These are phyloP conservation scores for Solioccasus polychromus DNA, from an alignment of 768 basidiomycete genomes.

Conservation along the genomic window DNA sequence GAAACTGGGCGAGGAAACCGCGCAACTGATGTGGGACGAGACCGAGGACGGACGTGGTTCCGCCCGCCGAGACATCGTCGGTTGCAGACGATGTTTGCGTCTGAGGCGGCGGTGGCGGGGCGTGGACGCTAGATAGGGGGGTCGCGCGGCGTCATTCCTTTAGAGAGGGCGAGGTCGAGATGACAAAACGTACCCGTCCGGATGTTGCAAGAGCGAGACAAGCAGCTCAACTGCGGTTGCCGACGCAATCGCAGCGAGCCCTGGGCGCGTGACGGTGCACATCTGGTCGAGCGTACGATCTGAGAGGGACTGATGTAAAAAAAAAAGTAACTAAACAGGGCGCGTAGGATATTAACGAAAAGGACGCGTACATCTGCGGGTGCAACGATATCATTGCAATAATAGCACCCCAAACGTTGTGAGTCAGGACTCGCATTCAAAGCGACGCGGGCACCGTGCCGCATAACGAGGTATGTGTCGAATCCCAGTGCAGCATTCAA, in stretches of 20 bases:
- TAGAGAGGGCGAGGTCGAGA: neutral
- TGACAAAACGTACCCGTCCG: slow-evolving; percentile 56
- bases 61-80: no score
- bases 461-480: slow-evolving; percentile 95
- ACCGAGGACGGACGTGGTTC: slow-evolving; percentile 62
- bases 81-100: slow-evolving; percentile 18
- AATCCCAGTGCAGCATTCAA: slow-evolving; percentile 95
- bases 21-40: slow-evolving; percentile 92
- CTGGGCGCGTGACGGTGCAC: slow-evolving; percentile 98
- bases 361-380: slow-evolving; percentile 75
- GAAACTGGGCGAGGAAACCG: slow-evolving; percentile 86
- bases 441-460: slow-evolving; percentile 72
- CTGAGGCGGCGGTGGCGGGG: slow-evolving; percentile 64
- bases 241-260: slow-evolving; percentile 88
- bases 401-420: slow-evolving; percentile 83
- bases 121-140: slow-evolving; percentile 61
- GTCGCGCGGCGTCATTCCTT: neutral
- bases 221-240: slow-evolving; percentile 92
- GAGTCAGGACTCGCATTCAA: slow-evolving; percentile 21
- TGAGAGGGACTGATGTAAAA: slow-evolving; percentile 68
- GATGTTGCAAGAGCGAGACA: slow-evolving; percentile 86
- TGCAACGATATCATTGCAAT: slow-evolving; percentile 97
- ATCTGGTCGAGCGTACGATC: slow-evolving; percentile 97
- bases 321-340: neutral
- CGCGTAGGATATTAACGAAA: neutral